Evolutionary conservation across 2,329 filamentous ascomycete genomes (phyloP).

Genomic region (Fusarium clavum): DNA sequence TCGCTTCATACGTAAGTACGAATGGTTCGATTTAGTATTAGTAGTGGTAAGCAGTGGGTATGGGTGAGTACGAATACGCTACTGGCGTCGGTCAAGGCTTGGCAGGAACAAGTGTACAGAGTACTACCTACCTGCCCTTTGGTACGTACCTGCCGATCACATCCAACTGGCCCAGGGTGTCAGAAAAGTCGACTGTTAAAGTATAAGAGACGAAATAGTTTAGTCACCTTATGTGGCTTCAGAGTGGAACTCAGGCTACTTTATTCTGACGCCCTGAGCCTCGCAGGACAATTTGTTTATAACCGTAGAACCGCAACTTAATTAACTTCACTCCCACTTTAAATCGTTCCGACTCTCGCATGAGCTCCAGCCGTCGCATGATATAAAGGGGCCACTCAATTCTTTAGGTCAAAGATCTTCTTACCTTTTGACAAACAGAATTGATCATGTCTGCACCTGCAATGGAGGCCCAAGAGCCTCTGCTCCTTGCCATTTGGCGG

Average conservation of each 20-base stretch:
- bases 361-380: slow-evolving; percentile 25
- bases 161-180: neutral
- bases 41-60: neutral
- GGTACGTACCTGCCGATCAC: slow-evolving; percentile 22
- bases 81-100: slow-evolving; percentile 28
- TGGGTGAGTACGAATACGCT: slow-evolving; percentile 44
- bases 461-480: slow-evolving; percentile 39
- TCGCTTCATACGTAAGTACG: neutral
- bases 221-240: neutral
- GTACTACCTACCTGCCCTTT: neutral
- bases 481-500: slow-evolving; percentile 37
- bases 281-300: neutral
- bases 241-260: neutral
- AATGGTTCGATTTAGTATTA: slow-evolving; percentile 7
- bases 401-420: neutral
- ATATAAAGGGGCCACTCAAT: slow-evolving; percentile 28
- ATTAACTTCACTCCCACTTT: slow-evolving; percentile 24
- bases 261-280: neutral
- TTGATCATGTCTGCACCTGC: neutral
- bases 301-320: neutral
- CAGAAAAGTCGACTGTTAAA: neutral
- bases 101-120: slow-evolving; percentile 26
- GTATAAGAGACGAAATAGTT: neutral
- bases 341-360: slow-evolving; percentile 12
- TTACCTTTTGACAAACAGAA: neutral